Evolutionary conservation across 129 eudicot genomes (phyloP).

Genomic region (Helichrysum umbraculigerum): DNA sequence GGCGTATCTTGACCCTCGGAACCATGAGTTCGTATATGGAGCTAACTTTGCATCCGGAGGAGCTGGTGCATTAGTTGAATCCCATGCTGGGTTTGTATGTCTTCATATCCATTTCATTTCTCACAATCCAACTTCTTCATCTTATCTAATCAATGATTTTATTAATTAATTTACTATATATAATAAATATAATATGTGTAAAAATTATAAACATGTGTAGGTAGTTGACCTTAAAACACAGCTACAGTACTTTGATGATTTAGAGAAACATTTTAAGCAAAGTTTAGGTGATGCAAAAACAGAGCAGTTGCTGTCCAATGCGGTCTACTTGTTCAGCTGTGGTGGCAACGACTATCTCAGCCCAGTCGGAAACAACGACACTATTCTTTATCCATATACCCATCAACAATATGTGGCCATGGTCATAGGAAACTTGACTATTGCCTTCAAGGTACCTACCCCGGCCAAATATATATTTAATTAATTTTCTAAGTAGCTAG

Average conservation of each 20-base stretch:
- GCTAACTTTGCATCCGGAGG: conserved; percentile 67
- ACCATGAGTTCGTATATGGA: conserved; percentile 37
- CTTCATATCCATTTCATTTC: neutral
- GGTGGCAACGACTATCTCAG: conserved; percentile 41
- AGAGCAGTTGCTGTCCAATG: conserved; percentile 26
- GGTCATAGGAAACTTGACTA: conserved; percentile 42
- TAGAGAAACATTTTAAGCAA: conserved; percentile 24
- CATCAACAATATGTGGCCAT: conserved; percentile 29
- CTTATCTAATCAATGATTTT: too few species aligned
- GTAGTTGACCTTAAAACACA: conserved; percentile 39
- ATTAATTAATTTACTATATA: too few species aligned
- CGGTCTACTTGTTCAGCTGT: conserved; percentile 43
- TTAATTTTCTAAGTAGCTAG: too few species aligned
- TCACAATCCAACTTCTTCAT: too few species aligned
- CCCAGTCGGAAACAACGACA: conserved; percentile 23
- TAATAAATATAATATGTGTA: neutral
- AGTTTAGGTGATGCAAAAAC: conserved; percentile 31
- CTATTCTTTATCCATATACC: conserved; percentile 30
- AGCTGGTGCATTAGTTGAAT: conserved; percentile 51
- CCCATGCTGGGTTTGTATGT: conserved; percentile 47
- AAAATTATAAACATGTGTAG: too few species aligned
- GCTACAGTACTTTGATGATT: conserved; percentile 29
- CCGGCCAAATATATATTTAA: too few species aligned
- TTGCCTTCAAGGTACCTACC: conserved; percentile 29
- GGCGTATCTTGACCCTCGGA: conserved; percentile 42